Percentiles rank a stretch among this genome's conserved stretches.
Conservation (phyloP, 2,329 filamentous ascomycete genomes). For the Trichoderma koningiopsis region DNA sequence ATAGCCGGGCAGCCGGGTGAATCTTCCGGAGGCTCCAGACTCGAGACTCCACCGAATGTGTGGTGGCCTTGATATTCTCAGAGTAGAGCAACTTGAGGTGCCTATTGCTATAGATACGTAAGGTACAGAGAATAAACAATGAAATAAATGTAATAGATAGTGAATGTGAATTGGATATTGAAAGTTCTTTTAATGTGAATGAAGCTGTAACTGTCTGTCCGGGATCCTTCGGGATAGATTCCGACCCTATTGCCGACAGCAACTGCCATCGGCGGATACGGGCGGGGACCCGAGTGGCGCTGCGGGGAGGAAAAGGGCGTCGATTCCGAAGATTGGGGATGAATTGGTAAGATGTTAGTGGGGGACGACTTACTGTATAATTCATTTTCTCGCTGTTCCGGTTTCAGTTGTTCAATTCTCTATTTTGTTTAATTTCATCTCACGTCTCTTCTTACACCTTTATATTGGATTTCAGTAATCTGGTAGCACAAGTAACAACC, state of each 20-base stretch:
- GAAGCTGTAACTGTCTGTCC: background rate
- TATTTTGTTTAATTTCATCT: background rate
- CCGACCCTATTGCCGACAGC: constrained; percentile 25
- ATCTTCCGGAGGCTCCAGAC: background rate
- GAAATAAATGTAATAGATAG: background rate
- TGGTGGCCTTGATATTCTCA: background rate
- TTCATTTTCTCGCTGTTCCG: background rate
- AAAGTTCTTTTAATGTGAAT: background rate
- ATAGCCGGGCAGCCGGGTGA: background rate
- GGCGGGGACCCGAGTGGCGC: background rate
- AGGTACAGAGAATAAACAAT: background rate
- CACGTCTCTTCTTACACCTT: background rate
- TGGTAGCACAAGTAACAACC: background rate
- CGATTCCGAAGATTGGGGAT: background rate
- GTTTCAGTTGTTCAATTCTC: background rate
- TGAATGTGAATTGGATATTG: background rate
- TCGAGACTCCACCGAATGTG: background rate
- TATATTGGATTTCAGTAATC: background rate
- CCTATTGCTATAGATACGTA: background rate
- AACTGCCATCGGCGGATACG: constrained; percentile 24
- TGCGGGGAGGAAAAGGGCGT: background rate
- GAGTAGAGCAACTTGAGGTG: background rate
- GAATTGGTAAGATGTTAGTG: background rate
- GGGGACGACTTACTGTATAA: background rate
- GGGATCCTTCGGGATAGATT: background rate